These are phyloP conservation scores for Elsinoe necatrix DNA, from an alignment of 2,329 filamentous ascomycete genomes.

Conservation along the genomic window DNA sequence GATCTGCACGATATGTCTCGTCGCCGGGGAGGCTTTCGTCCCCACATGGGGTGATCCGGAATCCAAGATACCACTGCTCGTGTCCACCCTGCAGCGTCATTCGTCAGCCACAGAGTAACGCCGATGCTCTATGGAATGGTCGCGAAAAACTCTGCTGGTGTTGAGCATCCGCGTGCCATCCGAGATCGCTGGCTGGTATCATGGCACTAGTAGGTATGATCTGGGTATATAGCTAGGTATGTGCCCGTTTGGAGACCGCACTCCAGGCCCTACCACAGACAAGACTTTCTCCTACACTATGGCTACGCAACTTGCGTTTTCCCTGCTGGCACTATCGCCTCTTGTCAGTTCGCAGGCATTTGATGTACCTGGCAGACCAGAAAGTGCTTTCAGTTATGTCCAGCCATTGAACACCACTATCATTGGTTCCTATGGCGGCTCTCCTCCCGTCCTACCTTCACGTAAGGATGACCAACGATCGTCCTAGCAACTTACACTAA, in stretches of 20 bases:
- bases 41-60: neutral
- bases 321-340: slow-evolving; percentile 1
- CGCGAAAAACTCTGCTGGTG: neutral
- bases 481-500: neutral
- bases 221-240: neutral
- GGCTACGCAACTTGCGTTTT: neutral
- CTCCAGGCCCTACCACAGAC: neutral
- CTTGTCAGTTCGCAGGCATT: slow-evolving; percentile 5
- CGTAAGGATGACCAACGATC: neutral
- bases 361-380: slow-evolving; percentile 1
- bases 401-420: slow-evolving; percentile 17
- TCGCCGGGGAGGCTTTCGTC: neutral
- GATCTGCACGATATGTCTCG: neutral
- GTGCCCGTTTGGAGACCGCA: neutral
- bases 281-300: neutral
- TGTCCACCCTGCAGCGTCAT: neutral
- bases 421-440: slow-evolving; percentile 14
- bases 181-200: neutral
- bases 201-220: neutral
- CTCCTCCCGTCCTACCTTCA: slow-evolving; percentile 15
- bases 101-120: neutral
- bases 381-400: slow-evolving; percentile 15
- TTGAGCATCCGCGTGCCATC: neutral
- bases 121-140: neutral
- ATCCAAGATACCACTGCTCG: neutral